Base-by-base conservation (phyloP, 2,329 filamentous ascomycete species). In the Colletotrichum agaves region DNA sequence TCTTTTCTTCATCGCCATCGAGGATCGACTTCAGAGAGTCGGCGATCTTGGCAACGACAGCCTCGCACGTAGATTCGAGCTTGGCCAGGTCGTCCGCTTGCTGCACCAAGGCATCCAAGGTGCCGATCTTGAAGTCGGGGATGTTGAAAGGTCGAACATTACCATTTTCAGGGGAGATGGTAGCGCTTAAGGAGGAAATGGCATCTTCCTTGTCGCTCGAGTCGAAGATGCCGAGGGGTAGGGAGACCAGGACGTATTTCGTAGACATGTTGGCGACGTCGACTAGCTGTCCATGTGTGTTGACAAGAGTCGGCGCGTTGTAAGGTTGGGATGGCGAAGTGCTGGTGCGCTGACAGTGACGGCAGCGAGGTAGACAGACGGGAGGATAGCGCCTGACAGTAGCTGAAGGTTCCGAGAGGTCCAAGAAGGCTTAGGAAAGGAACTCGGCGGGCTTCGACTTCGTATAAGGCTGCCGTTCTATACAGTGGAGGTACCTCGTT, bases 101-200 rank as follows among this genome's bases (percentile, higher is more conserved):
- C 81, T 97, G 93, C 49, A 99, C 94, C 65, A 99, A 86, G 43
- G 92, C 93, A 82, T 99, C 96, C 41, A 99, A 87, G 0, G 96
- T 98, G 66, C 96, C 96, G 78, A 99, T 97, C 84, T 98, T 99
- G 87, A 99, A 98, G 72, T 94, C 91, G 19, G 96, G 96, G 71
- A 98, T 91, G 63, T 88, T 83, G 77, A 98, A 98, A 2, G 90
- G 89, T 58, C 89, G 83, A 50, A 93, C 91, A 59, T 87, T 88
- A 77, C 92, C 93, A 78, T 92, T 90, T 74, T 97, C 93, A 64
- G 88, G 82, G 56, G 88, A 85, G 62, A 97, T 85, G 46, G 90
- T 93, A 63, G 90, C 83, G 73, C 90, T 88, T 70, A 99, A 82
- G 50, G 93, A 88, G 53, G 89, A 87, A 72, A 98, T 84, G 71